Evolutionary conservation across 768 basidiomycete genomes (phyloP), one percentile per base, ranked within the genome.

Genomic region (Thelephora aurantiotincta): DNA sequence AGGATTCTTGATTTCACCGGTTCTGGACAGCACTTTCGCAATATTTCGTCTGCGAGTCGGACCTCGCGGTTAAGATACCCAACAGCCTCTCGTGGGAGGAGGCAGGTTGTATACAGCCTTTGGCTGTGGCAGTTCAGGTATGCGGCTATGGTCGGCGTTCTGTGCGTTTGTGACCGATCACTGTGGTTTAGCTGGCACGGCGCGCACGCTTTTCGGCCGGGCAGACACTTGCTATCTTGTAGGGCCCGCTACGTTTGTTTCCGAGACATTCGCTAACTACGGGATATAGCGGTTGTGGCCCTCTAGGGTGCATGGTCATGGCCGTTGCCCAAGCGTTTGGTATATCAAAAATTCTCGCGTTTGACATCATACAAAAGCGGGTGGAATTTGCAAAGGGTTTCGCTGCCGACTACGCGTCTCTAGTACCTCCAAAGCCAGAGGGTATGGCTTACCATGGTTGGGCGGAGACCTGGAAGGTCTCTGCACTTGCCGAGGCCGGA

Each of bases 101-200:
- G 43, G 54, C 53, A 14, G 54, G 54, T 14, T 55, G 54, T 42
- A 55, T 55, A 20, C 53, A 55, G 36, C 54, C 54, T 19, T 45
- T 55, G 9, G 54, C 54, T 30, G 48, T 55, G 7, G 53, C 52
- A 6, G 48, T 55, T 22, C 52, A 41, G 38, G 38, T 41, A 18
- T 41, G 38, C 14, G 9, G 22, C 16, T 30, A 9, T 9, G 26
- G 26, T 9, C 9, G 9, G 26, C 26, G 9, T 30, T 30, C 4
- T 30, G 26, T 30, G 9, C 9, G 9, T 30, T 30, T 4, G 26
- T 30, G 26, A 30, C 26, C 26, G 26, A 41, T 41, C n/a, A 14
- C 22, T 7, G 18, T 41, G 16, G 9, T 18, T 41, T 14, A 55
- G 47, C 30, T 55, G 9, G 52, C 50, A n/a, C 48, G 48, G 47